Evolutionary conservation across 106 monocot genomes (phyloP), one percentile per base, ranked within the genome.

Genomic region (Cymbidium sinense): DNA sequence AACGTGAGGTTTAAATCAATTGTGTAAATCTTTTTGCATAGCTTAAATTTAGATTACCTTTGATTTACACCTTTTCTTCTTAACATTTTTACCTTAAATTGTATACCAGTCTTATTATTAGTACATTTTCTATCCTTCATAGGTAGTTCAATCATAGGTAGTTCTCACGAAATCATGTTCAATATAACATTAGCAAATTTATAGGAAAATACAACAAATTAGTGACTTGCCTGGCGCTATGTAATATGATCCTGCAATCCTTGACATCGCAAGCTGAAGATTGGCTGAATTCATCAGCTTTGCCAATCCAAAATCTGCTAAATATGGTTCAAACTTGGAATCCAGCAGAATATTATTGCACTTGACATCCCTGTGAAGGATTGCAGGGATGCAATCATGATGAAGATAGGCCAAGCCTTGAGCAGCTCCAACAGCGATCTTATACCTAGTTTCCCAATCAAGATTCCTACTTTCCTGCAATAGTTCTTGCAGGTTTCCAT

Each of bases 381-480:
- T 89, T 11, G 88, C 81, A 0, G 98, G 98, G 8, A 92, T 86
- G 71, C 98, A 99, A 61, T 95, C 98, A 76, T 99, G 94, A 84
- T 95, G 98, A 43, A 99, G 90, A 70, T 95, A 99, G 15, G 94
- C 82, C 74, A 98, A n/a, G n/a, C 96, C 96, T 64, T 98, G 96
- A 27, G 96, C 96, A 1, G 87, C 75, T 0, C 96, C 94, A 7
- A 98, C 82, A 0, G 96, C 91, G 34, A 98, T 90, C 79, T 87
- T 91, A 50, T 98, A 94, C 80, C 96, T 91, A 1, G 84, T 92
- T 44, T 98, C 96, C 96, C 96, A 98, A 76, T 98, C 96, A 70
- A 98, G 77, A 74, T 69, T 87, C 72, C 88, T 79, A 61, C 83
- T 91, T 5, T 92, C 94, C 61, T 90, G 79, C 79, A 98, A 23